Evolutionary conservation across 768 basidiomycete species (phyloP), one percentile per base, ranked within the genome.

Genomic region (Tremella mesenterica): DNA sequence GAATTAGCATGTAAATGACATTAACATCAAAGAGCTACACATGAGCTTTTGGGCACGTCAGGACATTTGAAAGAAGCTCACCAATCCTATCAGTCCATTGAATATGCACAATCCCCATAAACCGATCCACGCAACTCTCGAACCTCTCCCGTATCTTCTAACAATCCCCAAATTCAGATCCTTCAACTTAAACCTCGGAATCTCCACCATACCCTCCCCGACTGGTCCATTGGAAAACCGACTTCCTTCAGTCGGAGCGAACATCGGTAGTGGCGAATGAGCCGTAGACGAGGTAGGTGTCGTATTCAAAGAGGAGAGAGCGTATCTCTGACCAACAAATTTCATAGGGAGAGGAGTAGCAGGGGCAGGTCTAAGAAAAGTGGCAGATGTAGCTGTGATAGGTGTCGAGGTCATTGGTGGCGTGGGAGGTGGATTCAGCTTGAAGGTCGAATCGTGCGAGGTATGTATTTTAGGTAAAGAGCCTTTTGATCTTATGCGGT

Each of bases 1-100:
- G 82, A 36, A 89, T 69, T 62, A 91, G 71, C 61, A 89, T 82
- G 75, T 83, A 92, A 59, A 85, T 82, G 61, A 84, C 82, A 71
- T 91, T 90, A 72, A 90, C 88, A 67, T 93, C 90, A 70, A 92
- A 83, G 67, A 85, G 91, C 67, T 69, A 5, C 21, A n/a, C n/a
- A 28, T 52, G 28, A 53, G 50, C 25, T 49, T 4, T 13, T 13
- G 16, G 4, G 38, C 38, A 34, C 10, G 38, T 14, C n/a, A 5
- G 26, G 38, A 34, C 30, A 18, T 0, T 26, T 45, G n/a, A 23
- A 20, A 28, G 39, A 12, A 51, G 21, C 64, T 60, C 25, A 69
- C 67, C 34, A 69, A 16, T 9, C 60, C 53, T 6, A 59, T 23
- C 34, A 69, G 44, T 1, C 54, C 59, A 47, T 54, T 53, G 16